phyloP scores from a whole-genome alignment of 2,329 filamentous ascomycete species.

The Monilinia fructicola region DNA sequence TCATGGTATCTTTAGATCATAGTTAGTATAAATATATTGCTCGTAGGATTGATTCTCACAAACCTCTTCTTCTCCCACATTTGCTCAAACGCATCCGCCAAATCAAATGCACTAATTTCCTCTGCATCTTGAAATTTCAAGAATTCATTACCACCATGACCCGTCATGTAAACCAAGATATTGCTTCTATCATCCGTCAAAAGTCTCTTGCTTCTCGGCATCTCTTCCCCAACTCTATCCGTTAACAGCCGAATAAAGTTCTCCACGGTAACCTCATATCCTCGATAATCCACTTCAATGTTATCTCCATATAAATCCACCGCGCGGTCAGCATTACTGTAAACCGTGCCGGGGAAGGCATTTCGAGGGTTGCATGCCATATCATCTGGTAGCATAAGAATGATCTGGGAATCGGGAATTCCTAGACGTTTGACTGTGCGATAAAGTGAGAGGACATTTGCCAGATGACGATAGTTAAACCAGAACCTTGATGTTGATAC shows the following conservation, averaged over 20 bases:
- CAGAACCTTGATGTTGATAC: constrained; percentile 98
- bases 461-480: constrained; percentile 99
- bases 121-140: constrained; percentile 98
- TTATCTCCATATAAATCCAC: constrained; percentile 97
- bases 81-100: constrained; percentile 96
- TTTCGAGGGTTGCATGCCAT: constrained; percentile 99
- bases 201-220: constrained; percentile 89
- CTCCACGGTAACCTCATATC: constrained; percentile 98
- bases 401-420: constrained; percentile 97
- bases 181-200: constrained; percentile 95
- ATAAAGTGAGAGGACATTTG: constrained; percentile 96
- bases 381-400: constrained; percentile 99
- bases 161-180: constrained; percentile 98
- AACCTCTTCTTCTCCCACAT: constrained; percentile 99
- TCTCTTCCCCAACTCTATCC: constrained; percentile 89
- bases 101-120: constrained; percentile 93
- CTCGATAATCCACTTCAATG: constrained; percentile 97
- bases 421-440: constrained; percentile 96
- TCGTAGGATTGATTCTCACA: background rate
- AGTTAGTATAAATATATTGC: background rate
- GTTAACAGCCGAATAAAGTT: constrained; percentile 96
- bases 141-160: constrained; percentile 96
- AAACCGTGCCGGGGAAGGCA: constrained; percentile 94
- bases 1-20: constrained; percentile 72
- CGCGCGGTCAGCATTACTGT: constrained; percentile 94